phyloP scores from a whole-genome alignment of 75 land plant genomes.

The Cunninghamia lanceolata region DNA sequence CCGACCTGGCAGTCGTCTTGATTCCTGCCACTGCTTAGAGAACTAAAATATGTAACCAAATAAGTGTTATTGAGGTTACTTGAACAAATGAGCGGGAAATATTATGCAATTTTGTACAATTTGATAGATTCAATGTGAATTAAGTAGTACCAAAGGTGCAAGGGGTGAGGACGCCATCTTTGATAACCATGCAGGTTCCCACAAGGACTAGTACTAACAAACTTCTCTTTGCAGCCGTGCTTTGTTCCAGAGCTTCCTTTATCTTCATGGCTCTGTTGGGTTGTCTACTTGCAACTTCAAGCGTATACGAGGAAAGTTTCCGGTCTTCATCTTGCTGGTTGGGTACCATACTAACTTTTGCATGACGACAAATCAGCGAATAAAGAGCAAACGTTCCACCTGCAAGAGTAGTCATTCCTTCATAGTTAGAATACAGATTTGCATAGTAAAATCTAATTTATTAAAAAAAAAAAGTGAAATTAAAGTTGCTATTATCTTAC shows the following conservation, averaged over 20 bases:
- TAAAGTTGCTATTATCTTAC: constrained; percentile 17
- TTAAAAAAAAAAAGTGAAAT: neutral
- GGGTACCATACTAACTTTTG: constrained; percentile 45
- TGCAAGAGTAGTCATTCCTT: constrained; percentile 1
- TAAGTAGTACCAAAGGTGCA: constrained; percentile 54
- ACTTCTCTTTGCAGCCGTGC: constrained; percentile 21
- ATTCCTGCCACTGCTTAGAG: constrained; percentile 77
- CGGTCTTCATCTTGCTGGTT: constrained; percentile 46
- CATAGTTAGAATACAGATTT: neutral
- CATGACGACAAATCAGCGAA: constrained; percentile 61
- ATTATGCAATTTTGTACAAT: neutral
- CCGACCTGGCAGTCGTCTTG: constrained; percentile 21
- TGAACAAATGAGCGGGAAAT: neutral
- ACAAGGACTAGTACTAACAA: constrained; percentile 52
- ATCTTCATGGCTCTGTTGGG: constrained; percentile 18
- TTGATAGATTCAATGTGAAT: neutral
- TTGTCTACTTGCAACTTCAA: constrained; percentile 20
- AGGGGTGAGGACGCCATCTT: constrained; percentile 78
- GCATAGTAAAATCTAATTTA: neutral
- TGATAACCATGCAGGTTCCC: constrained; percentile 79
- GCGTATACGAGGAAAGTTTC: constrained; percentile 38
- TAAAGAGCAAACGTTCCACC: constrained; percentile 79
- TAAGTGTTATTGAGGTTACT: neutral
- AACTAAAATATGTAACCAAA: constrained; percentile 32
- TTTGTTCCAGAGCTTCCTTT: constrained; percentile 42